Evolutionary conservation across 2,329 filamentous ascomycete species (phyloP).

Genomic region (Thelonectria rubi): DNA sequence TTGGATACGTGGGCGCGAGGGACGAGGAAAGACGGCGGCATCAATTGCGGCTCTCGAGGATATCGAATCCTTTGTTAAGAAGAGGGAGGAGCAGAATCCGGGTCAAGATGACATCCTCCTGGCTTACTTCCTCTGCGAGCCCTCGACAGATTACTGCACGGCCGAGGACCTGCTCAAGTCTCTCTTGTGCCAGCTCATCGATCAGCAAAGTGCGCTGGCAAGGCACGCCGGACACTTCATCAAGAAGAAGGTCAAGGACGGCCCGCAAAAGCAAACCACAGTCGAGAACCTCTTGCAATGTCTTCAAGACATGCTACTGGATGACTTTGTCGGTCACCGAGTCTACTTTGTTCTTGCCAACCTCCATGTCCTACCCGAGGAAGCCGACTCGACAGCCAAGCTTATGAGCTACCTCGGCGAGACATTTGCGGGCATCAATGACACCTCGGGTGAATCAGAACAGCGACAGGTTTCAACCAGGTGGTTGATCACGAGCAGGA

Average conservation of each 20-base stretch:
- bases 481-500: slow-evolving; percentile 53
- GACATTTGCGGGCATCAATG: neutral
- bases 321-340: slow-evolving; percentile 34
- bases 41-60: slow-evolving; percentile 50
- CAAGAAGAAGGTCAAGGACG: slow-evolving; percentile 37
- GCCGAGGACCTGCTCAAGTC: slow-evolving; percentile 54
- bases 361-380: slow-evolving; percentile 49
- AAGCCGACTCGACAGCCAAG: slow-evolving; percentile 33
- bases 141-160: slow-evolving; percentile 47
- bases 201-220: slow-evolving; percentile 46
- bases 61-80: slow-evolving; percentile 40
- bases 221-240: slow-evolving; percentile 48
- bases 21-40: slow-evolving; percentile 54
- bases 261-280: slow-evolving; percentile 21
- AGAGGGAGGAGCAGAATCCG: slow-evolving; percentile 33
- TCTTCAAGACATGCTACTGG: slow-evolving; percentile 53
- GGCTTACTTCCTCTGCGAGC: slow-evolving; percentile 55
- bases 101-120: slow-evolving; percentile 40
- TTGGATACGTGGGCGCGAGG: slow-evolving; percentile 53
- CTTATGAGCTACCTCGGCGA: slow-evolving; percentile 17
- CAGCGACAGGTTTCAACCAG: slow-evolving; percentile 35
- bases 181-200: slow-evolving; percentile 50
- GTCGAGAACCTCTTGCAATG: slow-evolving; percentile 49
- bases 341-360: slow-evolving; percentile 55
- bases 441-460: neutral